These are phyloP conservation scores for Fusarium abutilonis DNA, from an alignment of 2,329 filamentous ascomycete genomes.

Conservation along the genomic window DNA sequence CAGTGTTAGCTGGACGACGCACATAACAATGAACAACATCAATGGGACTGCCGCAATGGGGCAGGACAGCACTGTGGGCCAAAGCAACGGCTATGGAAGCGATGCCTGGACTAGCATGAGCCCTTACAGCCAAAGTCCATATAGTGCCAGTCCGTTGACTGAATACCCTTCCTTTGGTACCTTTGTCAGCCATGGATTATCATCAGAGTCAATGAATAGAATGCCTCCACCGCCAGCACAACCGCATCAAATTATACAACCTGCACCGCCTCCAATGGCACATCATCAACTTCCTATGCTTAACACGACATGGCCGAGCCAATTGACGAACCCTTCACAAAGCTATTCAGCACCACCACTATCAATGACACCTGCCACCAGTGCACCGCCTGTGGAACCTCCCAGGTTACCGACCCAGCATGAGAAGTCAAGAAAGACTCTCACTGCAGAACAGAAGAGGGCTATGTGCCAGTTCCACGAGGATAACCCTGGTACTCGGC, in stretches of 20 bases:
- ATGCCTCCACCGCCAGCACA: slow-evolving; percentile 66
- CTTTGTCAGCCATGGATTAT: slow-evolving; percentile 65
- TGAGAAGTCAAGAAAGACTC: slow-evolving; percentile 80
- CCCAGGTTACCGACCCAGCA: slow-evolving; percentile 51
- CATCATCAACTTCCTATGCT: slow-evolving; percentile 73
- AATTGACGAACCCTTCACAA: slow-evolving; percentile 70
- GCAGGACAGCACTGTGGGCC: slow-evolving; percentile 47
- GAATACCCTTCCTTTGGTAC: slow-evolving; percentile 69
- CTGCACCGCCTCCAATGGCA: slow-evolving; percentile 56
- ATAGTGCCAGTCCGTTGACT: slow-evolving; percentile 63
- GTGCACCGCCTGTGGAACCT: slow-evolving; percentile 56
- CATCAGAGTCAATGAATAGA: slow-evolving; percentile 60
- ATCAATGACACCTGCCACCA: slow-evolving; percentile 66
- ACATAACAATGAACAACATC: slow-evolving; percentile 48
- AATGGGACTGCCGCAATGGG: slow-evolving; percentile 48
- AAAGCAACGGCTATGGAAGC: slow-evolving; percentile 49
- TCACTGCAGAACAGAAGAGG: slow-evolving; percentile 90
- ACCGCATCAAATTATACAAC: slow-evolving; percentile 49
- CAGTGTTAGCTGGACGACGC: slow-evolving; percentile 35
- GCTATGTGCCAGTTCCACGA: slow-evolving; percentile 95
- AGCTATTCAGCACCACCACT: slow-evolving; percentile 69
- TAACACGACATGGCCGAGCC: slow-evolving; percentile 82
- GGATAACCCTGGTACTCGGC: slow-evolving; percentile 88
- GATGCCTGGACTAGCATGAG: slow-evolving; percentile 67
- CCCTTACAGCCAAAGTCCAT: slow-evolving; percentile 70